Conservation (phyloP, 176 grass and related monocot species). For the Alloteropsis semialata region DNA sequence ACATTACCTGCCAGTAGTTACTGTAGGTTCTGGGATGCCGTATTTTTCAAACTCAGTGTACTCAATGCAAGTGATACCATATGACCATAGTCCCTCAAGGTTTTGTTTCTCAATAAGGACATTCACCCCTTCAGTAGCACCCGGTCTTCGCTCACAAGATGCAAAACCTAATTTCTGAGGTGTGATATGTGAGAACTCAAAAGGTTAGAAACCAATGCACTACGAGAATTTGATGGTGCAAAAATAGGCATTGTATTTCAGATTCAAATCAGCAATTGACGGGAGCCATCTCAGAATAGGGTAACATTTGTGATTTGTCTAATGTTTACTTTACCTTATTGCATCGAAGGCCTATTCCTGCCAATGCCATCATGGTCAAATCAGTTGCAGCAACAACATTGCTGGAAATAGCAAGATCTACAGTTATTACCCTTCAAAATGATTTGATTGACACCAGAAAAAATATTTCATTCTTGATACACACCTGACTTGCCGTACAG, state of each 20-base stretch:
- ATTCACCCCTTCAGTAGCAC: slow-evolving; percentile 97
- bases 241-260: slow-evolving; percentile 1
- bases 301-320: not conserved
- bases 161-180: slow-evolving; percentile 99
- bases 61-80: slow-evolving; percentile 96
- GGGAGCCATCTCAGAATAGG: not conserved
- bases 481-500: slow-evolving; percentile 97
- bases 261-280: not conserved
- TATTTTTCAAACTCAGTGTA: slow-evolving; percentile 99
- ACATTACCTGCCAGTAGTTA: slow-evolving; percentile 60
- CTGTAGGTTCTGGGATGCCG: slow-evolving; percentile 66
- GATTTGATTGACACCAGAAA: not conserved
- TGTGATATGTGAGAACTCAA: slow-evolving; percentile 15
- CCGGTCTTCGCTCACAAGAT: slow-evolving; percentile 79
- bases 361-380: slow-evolving; percentile 89
- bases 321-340: slow-evolving; percentile 62
- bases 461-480: not conserved
- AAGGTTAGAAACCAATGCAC: not conserved
- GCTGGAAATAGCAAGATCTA: slow-evolving; percentile 46
- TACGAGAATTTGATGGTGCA: not conserved
- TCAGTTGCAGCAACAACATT: slow-evolving; percentile 99
- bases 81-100: slow-evolving; percentile 68
- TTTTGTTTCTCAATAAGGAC: slow-evolving; percentile 91
- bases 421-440: slow-evolving; percentile 20
- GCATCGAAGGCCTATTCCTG: slow-evolving; percentile 71